These are phyloP conservation scores for Gossypium schwendimanii DNA, from an alignment of 441 rosid genomes.

Conservation along the genomic window DNA sequence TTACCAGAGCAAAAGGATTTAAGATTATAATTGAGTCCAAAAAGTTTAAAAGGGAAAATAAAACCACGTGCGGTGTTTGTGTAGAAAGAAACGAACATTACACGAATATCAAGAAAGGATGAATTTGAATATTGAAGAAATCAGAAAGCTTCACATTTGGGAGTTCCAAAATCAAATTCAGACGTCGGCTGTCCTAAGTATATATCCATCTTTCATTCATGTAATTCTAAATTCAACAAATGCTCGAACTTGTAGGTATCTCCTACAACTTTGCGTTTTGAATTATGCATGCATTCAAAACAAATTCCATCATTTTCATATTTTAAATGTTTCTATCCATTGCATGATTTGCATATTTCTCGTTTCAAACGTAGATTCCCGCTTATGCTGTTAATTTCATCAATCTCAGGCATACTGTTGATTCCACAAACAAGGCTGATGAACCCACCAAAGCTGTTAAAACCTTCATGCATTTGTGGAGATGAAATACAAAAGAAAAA, in stretches of 20 bases:
- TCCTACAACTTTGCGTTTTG: not conserved
- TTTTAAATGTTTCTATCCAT: too few species aligned
- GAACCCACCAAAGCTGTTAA: constrained; percentile 12
- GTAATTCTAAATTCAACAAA: not conserved
- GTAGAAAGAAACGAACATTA: not conserved
- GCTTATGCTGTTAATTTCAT: not conserved
- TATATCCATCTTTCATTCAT: not conserved
- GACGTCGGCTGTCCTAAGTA: not conserved
- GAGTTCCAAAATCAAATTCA: not conserved
- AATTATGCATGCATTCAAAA: not conserved
- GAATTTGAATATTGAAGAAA: not conserved
- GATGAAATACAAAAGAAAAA: not conserved
- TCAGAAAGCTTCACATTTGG: not conserved
- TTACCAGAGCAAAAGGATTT: not conserved
- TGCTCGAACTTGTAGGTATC: not conserved
- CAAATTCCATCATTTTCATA: too few species aligned
- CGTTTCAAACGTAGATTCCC: not conserved
- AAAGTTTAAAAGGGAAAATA: not conserved
- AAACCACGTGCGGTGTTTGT: constrained; percentile 3
- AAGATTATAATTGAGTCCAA: not conserved
- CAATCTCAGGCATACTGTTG: not conserved
- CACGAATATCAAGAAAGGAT: not conserved
- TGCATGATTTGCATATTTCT: not conserved
- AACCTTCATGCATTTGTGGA: constrained; percentile 16
- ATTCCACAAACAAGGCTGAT: constrained; percentile 24